Conservation (phyloP, 257 asterid genomes). For the Solanum sparsipilum region DNA sequence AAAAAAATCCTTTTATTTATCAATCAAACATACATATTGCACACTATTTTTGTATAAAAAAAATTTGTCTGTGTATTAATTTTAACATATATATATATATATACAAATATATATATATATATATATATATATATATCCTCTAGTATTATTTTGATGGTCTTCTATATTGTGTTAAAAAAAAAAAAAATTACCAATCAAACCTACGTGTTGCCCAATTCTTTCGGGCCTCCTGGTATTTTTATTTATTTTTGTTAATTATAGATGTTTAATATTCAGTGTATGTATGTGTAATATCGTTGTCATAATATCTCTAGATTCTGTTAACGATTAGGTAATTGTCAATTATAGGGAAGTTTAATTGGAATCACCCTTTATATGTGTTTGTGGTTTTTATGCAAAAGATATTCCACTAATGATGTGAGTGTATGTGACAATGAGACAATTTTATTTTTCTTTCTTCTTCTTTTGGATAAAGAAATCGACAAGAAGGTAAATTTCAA, state of each 20-base stretch:
- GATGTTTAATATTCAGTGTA: not conserved
- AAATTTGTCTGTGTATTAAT: not conserved
- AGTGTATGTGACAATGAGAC: not conserved
- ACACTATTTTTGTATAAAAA: not conserved
- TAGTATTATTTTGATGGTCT: not conserved
- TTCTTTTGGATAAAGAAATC: not conserved
- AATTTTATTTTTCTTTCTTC: not conserved
- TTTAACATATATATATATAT: no score
- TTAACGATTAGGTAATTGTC: not conserved
- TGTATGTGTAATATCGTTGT: not conserved
- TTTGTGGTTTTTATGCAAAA: not conserved
- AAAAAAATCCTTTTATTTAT: not conserved
- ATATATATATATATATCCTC: not conserved
- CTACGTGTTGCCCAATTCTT: not conserved
- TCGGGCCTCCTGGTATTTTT: not conserved
- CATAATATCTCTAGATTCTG: not conserved
- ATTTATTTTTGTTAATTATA: no score
- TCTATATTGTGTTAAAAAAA: no score
- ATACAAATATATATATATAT: no score
- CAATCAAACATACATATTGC: not conserved
- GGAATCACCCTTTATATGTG: not conserved
- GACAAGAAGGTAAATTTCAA: not conserved
- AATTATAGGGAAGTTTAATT: not conserved
- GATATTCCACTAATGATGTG: constrained; percentile 3
- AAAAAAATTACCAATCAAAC: not conserved